These are phyloP conservation scores for Trypanosoma rangeli DNA, from an alignment of 208 protist species.

Conservation along the genomic window DNA sequence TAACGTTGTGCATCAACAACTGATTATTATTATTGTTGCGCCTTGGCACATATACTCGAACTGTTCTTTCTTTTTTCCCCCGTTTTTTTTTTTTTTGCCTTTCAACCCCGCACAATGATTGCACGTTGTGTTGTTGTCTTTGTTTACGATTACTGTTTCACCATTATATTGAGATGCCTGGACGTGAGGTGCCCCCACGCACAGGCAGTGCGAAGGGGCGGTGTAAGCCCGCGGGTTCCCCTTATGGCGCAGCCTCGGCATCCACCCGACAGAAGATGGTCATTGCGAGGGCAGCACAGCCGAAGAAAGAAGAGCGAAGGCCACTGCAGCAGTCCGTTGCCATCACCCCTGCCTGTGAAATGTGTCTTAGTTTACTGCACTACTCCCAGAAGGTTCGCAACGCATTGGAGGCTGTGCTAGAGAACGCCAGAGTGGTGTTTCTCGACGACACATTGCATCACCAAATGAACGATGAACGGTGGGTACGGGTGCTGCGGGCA, in stretches of 20 bases:
- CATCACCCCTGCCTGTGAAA: constrained; percentile 15
- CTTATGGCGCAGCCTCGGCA: background rate
- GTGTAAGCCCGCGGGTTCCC: constrained; percentile 1
- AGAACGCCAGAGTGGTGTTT: constrained; percentile 46
- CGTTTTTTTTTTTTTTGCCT: background rate
- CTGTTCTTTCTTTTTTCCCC: background rate
- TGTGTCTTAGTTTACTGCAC: constrained; percentile 16
- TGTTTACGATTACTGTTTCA: background rate
- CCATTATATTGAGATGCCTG: constrained; percentile 15
- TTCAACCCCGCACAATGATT: too few relatives aligned
- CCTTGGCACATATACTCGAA: background rate
- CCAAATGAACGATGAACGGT: constrained; percentile 59
- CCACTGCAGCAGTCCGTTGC: background rate
- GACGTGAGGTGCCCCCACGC: constrained; percentile 10
- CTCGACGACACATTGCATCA: constrained; percentile 67
- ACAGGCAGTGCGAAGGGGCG: constrained; percentile 5
- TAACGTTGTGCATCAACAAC: background rate
- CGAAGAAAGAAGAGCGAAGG: background rate
- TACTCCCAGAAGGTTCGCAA: constrained; percentile 17
- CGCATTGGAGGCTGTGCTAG: constrained; percentile 40
- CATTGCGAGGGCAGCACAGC: background rate
- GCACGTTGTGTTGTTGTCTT: background rate
- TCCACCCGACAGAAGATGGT: background rate
- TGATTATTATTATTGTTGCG: background rate
- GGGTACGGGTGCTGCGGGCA: constrained; percentile 50